Base-by-base conservation (phyloP, 352 stramenopile species). In the Phytophthora kernoviae region DNA sequence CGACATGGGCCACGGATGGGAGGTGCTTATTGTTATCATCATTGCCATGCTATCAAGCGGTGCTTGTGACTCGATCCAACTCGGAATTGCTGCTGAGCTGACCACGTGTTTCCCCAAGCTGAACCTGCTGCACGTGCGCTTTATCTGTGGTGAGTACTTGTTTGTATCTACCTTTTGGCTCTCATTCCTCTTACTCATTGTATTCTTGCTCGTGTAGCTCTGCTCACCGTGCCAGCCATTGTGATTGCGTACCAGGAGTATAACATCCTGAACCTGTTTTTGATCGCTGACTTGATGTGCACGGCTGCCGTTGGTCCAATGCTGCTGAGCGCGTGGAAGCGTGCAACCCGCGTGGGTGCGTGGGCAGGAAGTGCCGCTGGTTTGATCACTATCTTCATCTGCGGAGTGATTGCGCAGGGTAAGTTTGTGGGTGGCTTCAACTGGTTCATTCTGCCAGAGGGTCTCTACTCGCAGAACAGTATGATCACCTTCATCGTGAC, bases 401-500 rank as follows among this genome's bases (percentile, higher is more conserved):
- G 70, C 33, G 84, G 84, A 17, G 70, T 77, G 15, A 75, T 79
- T 41, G 67, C 75, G 43, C 70, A 85, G 33, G 78, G 78, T 24
- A 78, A 78, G 42, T 90, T 91, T 52, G 60, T 91, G n/a, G 84
- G 78, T 18, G 84, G 78, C 24, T 90, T 93, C 51, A 76, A 89
- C 57, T 90, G 79, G 81, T 93, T 93, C 43, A 73, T 73, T 14
- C 55, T 93, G 39, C 81, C 81, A 0, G 84, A 93, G 43, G 81
- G 81, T 15, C 75, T 91, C 18, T 93, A 91, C 68, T 87, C 78
- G 52, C 65, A 65, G 43, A 85, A 79, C 73, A 91, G 78, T 49
- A 91, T 93, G 81, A 73, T 91, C 58, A 91, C 83, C 8, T 93
- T 93, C 71, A 81, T 93, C 54, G 56, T 88, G 22, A 76, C 78